These are phyloP conservation scores for Hypoxylon fragiforme DNA, from an alignment of 495 filamentous ascomycete species.

Conservation along the genomic window DNA sequence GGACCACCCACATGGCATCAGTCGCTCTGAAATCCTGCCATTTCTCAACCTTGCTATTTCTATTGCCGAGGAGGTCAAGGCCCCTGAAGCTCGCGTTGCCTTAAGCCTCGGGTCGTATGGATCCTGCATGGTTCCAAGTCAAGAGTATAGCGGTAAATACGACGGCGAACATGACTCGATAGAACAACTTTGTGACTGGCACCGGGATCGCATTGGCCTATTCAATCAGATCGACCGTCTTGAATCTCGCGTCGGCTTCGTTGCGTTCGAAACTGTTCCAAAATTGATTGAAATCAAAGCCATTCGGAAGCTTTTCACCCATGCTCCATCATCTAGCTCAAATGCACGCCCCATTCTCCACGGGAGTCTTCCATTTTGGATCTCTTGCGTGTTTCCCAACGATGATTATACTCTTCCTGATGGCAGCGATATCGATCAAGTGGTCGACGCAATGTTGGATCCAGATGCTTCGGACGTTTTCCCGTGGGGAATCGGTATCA, in stretches of 20 bases:
- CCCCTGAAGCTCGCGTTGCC: conserved; percentile 40
- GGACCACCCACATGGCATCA: conserved; percentile 28
- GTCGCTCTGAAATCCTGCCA: conserved; percentile 20
- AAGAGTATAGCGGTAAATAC: conserved; percentile 67
- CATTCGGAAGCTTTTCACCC: conserved; percentile 49
- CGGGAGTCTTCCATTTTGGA: conserved; percentile 55
- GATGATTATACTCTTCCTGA: conserved; percentile 50
- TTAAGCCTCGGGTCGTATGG: conserved; percentile 67
- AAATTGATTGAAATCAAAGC: conserved; percentile 61
- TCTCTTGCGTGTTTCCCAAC: conserved; percentile 63
- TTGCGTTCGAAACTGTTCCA: conserved; percentile 69
- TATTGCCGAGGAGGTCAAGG: conserved; percentile 42
- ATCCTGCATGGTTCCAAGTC: conserved; percentile 62
- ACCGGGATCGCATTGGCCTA: conserved; percentile 54
- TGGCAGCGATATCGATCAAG: conserved; percentile 48
- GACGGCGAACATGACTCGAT: conserved; percentile 48
- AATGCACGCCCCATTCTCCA: conserved; percentile 2
- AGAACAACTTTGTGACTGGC: conserved; percentile 56
- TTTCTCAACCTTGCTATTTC: conserved; percentile 42
- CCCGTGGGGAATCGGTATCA: conserved; percentile 68
- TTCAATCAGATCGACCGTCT: conserved; percentile 42
- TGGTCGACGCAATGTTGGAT: conserved; percentile 48
- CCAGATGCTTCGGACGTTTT: conserved; percentile 22
- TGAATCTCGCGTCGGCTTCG: conserved; percentile 48
- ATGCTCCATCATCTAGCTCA: conserved; percentile 18